Conservation (phyloP, 169 alveolate genomes). For the Plasmodium malariae region DNA sequence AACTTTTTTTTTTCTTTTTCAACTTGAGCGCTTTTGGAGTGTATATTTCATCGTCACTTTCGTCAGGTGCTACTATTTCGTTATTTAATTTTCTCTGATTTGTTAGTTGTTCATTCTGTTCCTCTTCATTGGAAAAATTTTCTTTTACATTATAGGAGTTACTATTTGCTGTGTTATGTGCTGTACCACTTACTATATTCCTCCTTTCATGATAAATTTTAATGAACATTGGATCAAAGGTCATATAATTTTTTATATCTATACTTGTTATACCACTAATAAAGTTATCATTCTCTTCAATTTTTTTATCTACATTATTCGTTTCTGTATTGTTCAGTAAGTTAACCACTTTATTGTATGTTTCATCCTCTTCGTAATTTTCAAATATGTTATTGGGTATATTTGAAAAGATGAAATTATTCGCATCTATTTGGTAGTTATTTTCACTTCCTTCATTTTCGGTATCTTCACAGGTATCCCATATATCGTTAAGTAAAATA, state of each 20-base stretch:
- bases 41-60: conserved; percentile 60
- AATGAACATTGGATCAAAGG: conserved; percentile 46
- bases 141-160: not conserved
- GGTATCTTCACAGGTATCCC: conserved; percentile 8
- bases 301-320: conserved; percentile 1
- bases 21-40: conserved; percentile 40
- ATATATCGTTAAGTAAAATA: conserved; percentile 46
- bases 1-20: conserved; percentile 15
- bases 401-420: conserved; percentile 15
- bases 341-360: conserved; percentile 13
- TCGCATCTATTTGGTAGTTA: not conserved
- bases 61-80: conserved; percentile 4
- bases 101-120: not conserved
- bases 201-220: conserved; percentile 43
- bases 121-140: not conserved
- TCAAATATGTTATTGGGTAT: conserved; percentile 38
- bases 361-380: conserved; percentile 28
- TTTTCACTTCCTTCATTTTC: not conserved
- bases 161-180: not conserved
- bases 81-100: not conserved
- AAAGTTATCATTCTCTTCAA: conserved; percentile 21
- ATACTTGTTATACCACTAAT: conserved; percentile 21
- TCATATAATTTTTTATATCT: conserved; percentile 57
- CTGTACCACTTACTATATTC: not conserved
- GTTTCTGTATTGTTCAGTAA: conserved; percentile 11